Evolutionary conservation across 345 rosid genomes (phyloP), one percentile per base, ranked within the genome.

Genomic region (Boechera divaricarpa): DNA sequence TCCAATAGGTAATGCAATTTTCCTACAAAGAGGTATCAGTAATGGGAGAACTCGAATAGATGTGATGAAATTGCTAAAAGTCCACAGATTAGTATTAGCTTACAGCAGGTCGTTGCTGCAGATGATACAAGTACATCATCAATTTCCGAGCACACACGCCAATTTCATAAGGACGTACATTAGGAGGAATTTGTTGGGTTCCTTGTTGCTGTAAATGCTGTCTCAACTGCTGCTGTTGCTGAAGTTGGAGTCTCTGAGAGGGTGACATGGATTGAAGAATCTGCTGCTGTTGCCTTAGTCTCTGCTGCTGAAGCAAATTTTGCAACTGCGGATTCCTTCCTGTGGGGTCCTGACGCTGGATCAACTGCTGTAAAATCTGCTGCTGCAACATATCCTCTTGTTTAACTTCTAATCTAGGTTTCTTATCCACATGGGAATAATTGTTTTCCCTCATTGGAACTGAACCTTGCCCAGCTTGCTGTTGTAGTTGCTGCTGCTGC

Each of bases 71-170:
- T 39, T 65, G 12, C 9, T 49, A 28, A 6, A 59, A 39, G 31
- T 48, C 59, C 39, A 69, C 0, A 57, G 71, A 61, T 12, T 21
- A 41, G 49, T 21, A 73, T 39, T 32, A 68, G 80, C 96, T 86
- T 86, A 92, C 98, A 21, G 83, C 70, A 54, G 97, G 95, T 39
- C 95, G 85, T 80, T 89, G 97, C 26, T 92, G 84, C 72, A 90
- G 96, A 82, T 95, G 99, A 82, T 88, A 92, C 52, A 95, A 80
- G 79, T 92, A 95, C 80, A 92, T 97, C 99, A 92, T 95, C 81
- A 95, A 61, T 64, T 97, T 86, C 28, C 98, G 94, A 48, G 96
- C 91, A 85, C 99, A 95, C 12, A 95, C 90, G 58, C 94, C 97
- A 72, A 85, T 81, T 66, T 95, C 99, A 81, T 74, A 83, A 56